Percentiles rank a stretch among this genome's conserved stretches.
phyloP scores from a whole-genome alignment of 192 early-diverging fungal genomes.

The Backusella macrospora region DNA sequence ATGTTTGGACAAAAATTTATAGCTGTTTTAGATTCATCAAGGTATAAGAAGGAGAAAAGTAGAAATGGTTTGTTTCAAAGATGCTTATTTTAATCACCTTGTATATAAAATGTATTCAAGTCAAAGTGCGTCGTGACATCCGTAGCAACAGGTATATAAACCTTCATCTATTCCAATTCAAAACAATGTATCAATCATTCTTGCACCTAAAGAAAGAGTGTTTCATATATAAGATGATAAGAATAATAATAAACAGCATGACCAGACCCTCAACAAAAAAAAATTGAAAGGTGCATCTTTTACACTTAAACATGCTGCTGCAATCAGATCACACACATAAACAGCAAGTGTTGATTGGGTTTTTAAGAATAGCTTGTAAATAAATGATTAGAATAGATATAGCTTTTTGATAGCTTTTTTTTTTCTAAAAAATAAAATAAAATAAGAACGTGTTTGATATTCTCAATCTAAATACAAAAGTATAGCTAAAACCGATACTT shows the following conservation, averaged over 20 bases:
- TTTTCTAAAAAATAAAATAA: background rate
- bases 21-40: slow-evolving; percentile 77
- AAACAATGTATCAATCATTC: slow-evolving; percentile 60
- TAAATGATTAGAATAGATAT: background rate
- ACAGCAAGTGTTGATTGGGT: slow-evolving; percentile 70
- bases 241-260: slow-evolving; percentile 43
- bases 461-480: no score
- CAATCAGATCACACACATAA: slow-evolving; percentile 75
- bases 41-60: slow-evolving; percentile 32
- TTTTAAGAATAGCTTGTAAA: slow-evolving; percentile 42
- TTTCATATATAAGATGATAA: background rate
- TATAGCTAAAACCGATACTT: no score
- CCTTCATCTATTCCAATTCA: slow-evolving; percentile 68
- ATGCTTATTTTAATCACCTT: background rate
- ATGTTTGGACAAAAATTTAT: slow-evolving; percentile 54
- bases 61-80: background rate
- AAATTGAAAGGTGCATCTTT: slow-evolving; percentile 62
- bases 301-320: slow-evolving; percentile 52
- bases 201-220: slow-evolving; percentile 48
- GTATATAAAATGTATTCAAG: slow-evolving; percentile 57
- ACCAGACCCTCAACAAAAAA: slow-evolving; percentile 67
- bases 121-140: slow-evolving; percentile 63
- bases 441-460: background rate
- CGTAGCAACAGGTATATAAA: slow-evolving; percentile 54
- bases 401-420: no score